Conservation (phyloP, 2,329 filamentous ascomycete genomes). For the Colletotrichum sp. region DNA sequence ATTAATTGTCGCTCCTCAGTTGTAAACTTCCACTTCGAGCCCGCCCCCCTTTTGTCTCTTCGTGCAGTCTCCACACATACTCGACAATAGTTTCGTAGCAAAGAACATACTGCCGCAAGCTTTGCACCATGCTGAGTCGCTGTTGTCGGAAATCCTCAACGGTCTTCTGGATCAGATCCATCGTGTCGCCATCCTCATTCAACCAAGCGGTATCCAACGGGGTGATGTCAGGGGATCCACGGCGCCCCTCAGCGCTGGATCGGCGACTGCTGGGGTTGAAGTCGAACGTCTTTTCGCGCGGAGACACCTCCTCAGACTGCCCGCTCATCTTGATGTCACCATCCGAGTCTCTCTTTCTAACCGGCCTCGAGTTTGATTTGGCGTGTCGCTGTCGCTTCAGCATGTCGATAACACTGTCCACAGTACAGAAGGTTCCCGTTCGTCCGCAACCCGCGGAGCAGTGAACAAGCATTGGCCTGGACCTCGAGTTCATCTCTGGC, state of each 20-base stretch:
- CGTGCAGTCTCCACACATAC: constrained; percentile 69
- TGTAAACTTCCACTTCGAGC: constrained; percentile 26
- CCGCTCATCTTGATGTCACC: constrained; percentile 53
- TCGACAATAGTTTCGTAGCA: constrained; percentile 96
- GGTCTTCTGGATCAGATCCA: constrained; percentile 84
- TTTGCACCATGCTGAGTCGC: constrained; percentile 96
- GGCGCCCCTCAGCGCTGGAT: constrained; percentile 10
- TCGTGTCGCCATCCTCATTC: constrained; percentile 68
- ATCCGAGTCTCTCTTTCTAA: constrained; percentile 36
- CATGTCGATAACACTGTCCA: constrained; percentile 96
- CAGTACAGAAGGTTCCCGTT: constrained; percentile 95
- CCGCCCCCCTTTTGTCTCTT: constrained; percentile 26
- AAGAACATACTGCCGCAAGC: constrained; percentile 87
- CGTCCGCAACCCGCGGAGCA: constrained; percentile 96
- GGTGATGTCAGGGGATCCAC: constrained; percentile 10
- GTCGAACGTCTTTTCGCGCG: constrained; percentile 27
- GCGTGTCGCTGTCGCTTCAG: constrained; percentile 78
- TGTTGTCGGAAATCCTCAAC: constrained; percentile 91
- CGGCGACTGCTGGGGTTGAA: constrained; percentile 12
- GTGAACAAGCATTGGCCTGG: constrained; percentile 85
- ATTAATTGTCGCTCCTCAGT: constrained; percentile 12
- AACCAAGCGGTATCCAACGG: constrained; percentile 66
- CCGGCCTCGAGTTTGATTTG: constrained; percentile 28
- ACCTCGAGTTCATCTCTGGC: constrained; percentile 56
- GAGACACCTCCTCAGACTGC: constrained; percentile 33